A percentile compares a stretch with the other conserved stretches of the same genome.
Evolutionary conservation across 352 stramenopile genomes (phyloP).

Genomic region (Globisporangium canariense): DNA sequence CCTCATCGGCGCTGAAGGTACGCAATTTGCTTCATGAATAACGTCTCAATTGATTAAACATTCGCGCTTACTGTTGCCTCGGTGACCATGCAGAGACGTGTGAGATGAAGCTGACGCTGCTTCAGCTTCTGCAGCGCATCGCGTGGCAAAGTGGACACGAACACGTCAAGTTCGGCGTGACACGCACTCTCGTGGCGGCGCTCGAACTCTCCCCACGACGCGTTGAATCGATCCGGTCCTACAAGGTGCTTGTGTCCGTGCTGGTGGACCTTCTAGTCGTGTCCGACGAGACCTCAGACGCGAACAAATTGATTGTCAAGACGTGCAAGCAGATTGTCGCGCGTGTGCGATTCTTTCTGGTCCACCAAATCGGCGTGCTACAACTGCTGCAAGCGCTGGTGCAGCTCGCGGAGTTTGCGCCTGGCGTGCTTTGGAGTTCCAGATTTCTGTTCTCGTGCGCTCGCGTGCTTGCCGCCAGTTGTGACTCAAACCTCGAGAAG

Average conservation of each 20-base stretch:
- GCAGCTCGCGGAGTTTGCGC: conserved; percentile 25
- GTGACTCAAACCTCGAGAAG: conserved; percentile 33
- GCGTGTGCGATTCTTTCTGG: conserved; percentile 25
- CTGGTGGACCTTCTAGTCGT: conserved; percentile 36
- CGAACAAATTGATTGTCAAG: conserved; percentile 10
- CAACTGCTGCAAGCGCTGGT: conserved; percentile 41
- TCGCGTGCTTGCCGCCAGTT: conserved; percentile 31
- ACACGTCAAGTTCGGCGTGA: conserved; percentile 10
- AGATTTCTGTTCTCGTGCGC: conserved; percentile 33
- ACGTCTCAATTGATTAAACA: background rate
- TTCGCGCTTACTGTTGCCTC: background rate
- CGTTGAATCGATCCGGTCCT: conserved; percentile 23
- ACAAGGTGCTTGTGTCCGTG: conserved; percentile 31
- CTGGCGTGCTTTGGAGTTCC: conserved; percentile 34
- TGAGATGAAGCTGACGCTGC: conserved; percentile 24
- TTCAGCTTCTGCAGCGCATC: conserved; percentile 38
- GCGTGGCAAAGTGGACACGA: conserved; percentile 28
- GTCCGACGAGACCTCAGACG: background rate
- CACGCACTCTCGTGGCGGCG: conserved; percentile 29
- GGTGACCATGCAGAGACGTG: conserved; percentile 17
- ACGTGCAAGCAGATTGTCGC: conserved; percentile 14
- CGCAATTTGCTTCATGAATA: background rate
- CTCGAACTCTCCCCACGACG: conserved; percentile 29
- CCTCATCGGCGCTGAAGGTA: conserved; percentile 29
- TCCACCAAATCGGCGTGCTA: conserved; percentile 30